Percentiles rank a stretch among this genome's conserved stretches.
phyloP scores from a whole-genome alignment of 257 asterid genomes.

The Eucommia ulmoides region DNA sequence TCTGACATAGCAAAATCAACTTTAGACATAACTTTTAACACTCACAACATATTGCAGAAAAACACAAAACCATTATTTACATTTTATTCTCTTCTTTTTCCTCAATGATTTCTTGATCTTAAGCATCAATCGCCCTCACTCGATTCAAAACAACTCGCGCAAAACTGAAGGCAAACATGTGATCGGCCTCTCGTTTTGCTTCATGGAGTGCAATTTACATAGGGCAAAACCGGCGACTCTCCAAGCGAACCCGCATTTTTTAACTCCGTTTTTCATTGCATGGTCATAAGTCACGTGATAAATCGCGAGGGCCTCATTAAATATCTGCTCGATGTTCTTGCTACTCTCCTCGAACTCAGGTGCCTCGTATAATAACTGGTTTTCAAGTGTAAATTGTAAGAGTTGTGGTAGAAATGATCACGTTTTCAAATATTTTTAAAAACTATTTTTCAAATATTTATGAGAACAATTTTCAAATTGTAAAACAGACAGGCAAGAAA shows the following conservation, averaged over 20 bases:
- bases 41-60: too few species aligned
- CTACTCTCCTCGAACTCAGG: constrained; percentile 41
- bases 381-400: too few species aligned
- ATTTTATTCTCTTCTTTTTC: too few species aligned
- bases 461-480: background rate
- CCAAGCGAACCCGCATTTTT: constrained; percentile 66
- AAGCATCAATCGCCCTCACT: background rate
- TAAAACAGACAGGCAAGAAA: background rate
- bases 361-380: constrained; percentile 52
- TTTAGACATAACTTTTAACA: too few species aligned
- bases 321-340: constrained; percentile 19
- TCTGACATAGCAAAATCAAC: too few species aligned
- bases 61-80: too few species aligned
- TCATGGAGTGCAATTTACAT: constrained; percentile 25
- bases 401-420: too few species aligned
- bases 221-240: constrained; percentile 65
- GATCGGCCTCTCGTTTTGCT: constrained; percentile 26
- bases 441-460: too few species aligned
- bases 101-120: too few species aligned
- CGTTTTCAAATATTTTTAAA: too few species aligned
- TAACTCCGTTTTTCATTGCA: constrained; percentile 12
- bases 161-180: constrained; percentile 32
- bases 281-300: constrained; percentile 36
- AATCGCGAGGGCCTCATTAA: constrained; percentile 52
- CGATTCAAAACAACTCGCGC: constrained; percentile 24